phyloP scores from a whole-genome alignment of 768 basidiomycete genomes.

The Megacollybia marginata region DNA sequence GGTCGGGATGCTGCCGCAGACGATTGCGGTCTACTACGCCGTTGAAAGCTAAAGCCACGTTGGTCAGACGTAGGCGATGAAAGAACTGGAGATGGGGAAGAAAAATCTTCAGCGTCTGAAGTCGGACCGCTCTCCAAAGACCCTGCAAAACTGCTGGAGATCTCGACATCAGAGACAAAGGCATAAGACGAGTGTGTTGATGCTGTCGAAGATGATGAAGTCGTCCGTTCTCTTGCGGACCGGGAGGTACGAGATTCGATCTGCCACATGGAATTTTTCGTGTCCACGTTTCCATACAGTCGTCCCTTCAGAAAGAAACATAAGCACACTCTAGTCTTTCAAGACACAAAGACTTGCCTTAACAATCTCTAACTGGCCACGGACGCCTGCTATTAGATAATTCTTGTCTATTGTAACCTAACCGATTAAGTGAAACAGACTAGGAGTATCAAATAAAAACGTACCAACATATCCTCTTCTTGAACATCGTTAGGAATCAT shows the following conservation, averaged over 20 bases:
- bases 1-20: constrained; percentile 40
- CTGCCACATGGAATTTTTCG: constrained; percentile 66
- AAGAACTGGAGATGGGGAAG: constrained; percentile 44
- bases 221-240: constrained; percentile 63
- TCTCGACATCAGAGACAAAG: constrained; percentile 76
- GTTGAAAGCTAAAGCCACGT: constrained; percentile 22
- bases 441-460: constrained; percentile 12
- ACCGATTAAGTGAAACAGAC: background rate
- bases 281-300: constrained; percentile 64
- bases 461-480: constrained; percentile 64
- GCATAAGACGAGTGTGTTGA: constrained; percentile 81
- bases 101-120: constrained; percentile 65
- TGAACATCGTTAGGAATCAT: constrained; percentile 66
- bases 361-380: constrained; percentile 60
- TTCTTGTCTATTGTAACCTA: constrained; percentile 71
- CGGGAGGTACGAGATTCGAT: constrained; percentile 60
- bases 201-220: constrained; percentile 64
- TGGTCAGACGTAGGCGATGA: constrained; percentile 61
- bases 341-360: constrained; percentile 42
- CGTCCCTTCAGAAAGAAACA: constrained; percentile 43
- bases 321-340: background rate
- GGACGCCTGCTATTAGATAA: constrained; percentile 66
- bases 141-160: constrained; percentile 79
- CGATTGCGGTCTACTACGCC: constrained; percentile 15
- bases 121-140: constrained; percentile 69